phyloP scores from a whole-genome alignment of 2,329 filamentous ascomycete genomes.

The Fonsecaea pugnacius region DNA sequence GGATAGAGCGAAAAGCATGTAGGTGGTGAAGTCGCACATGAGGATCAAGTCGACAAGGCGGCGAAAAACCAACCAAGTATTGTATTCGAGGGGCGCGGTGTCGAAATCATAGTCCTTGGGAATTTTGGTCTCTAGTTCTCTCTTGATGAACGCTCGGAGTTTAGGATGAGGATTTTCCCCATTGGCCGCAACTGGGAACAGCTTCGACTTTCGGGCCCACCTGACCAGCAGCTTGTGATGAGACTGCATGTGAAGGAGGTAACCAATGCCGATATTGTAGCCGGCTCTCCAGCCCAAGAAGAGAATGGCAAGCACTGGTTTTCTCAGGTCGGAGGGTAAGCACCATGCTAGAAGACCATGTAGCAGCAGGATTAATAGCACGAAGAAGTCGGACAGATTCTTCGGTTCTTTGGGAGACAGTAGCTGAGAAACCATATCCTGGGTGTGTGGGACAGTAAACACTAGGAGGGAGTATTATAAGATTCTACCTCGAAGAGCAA shows the following conservation, averaged over 20 bases:
- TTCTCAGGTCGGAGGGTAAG: conserved; percentile 70
- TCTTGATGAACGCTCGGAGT: conserved; percentile 82
- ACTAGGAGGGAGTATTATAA: conserved; percentile 58
- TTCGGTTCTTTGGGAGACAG: conserved; percentile 94
- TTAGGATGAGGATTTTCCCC: conserved; percentile 80
- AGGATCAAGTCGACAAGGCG: conserved; percentile 94
- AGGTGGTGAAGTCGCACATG: conserved; percentile 98
- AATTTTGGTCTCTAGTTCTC: conserved; percentile 93
- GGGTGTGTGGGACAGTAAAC: conserved; percentile 91
- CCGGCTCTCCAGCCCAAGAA: conserved; percentile 91
- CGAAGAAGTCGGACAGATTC: conserved; percentile 82
- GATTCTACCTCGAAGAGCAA: neutral
- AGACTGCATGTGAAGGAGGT: conserved; percentile 86
- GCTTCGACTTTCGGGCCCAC: conserved; percentile 82
- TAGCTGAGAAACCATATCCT: conserved; percentile 98
- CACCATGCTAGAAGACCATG: conserved; percentile 76
- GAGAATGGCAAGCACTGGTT: conserved; percentile 76
- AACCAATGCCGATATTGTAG: conserved; percentile 94
- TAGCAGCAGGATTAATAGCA: conserved; percentile 75
- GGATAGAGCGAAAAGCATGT: conserved; percentile 91
- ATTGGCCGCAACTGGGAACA: conserved; percentile 83
- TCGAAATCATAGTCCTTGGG: conserved; percentile 92
- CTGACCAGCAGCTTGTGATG: conserved; percentile 81
- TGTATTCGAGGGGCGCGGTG: conserved; percentile 93
- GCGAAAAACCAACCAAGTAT: conserved; percentile 96